Evolutionary conservation across 176 grass and related monocot species (phyloP), one percentile per base, ranked within the genome.

Genomic region (Eragrostis nindensis): DNA sequence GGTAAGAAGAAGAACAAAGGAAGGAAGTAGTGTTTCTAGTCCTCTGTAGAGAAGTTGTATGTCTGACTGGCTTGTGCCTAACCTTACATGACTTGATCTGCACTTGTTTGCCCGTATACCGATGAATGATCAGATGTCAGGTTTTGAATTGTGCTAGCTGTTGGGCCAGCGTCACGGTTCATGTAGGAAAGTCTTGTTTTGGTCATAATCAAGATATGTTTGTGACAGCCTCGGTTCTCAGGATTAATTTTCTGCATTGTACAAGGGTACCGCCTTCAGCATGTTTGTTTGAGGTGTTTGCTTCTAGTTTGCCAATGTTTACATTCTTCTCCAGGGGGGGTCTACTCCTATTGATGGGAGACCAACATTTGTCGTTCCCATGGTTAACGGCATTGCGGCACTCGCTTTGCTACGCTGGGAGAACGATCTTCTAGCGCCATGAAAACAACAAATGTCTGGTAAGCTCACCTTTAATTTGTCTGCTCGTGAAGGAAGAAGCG

Each of bases 1-100:
- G 84, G 76, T 54, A 90, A 73, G 55, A 71, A 74, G 17, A n/a
- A 94, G 79, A 75, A 60, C 57, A 91, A 80, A 81, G 86, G 89
- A 32, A 88, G 65, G 89, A 91, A 86, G 38, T 86, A 82, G 74
- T 80, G 18, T 27, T 79, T n/a, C 29, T 22, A 70, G 10, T 29
- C 38, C 42, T 60, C 10, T 61, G 75, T 62, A 88, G 75, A 79
- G 65, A 60, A 36, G 57, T 15, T 47, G 14, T 87, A 75, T 36
- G 46, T 30, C 41, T 74, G 9, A 19, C 18, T 77, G 66, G 32
- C 42, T n/a, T 55, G 62, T 27, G 68, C 29, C 29, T 25, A 44
- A 62, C 68, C 68, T 64, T n/a, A 47, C 12, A 53, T 81, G 21
- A 32, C 12, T 22, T 56, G 25, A 39, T 59, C 29, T 78, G 41